Conservation (phyloP, 805 yeast species). For the Pichia manshurica region DNA sequence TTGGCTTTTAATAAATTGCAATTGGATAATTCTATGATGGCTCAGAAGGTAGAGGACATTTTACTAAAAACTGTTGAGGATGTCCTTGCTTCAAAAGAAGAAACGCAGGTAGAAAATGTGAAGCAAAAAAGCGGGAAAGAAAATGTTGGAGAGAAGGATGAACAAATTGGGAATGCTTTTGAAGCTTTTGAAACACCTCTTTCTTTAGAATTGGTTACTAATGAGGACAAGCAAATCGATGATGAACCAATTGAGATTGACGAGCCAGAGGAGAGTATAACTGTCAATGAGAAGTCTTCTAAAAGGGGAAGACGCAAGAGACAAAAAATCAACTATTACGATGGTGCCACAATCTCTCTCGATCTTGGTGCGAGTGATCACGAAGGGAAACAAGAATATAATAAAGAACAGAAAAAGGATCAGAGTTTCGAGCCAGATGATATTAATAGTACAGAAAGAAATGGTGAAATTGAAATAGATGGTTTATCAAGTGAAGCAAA, state of each 20-base stretch:
- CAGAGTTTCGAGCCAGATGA: not conserved
- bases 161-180: slow-evolving; percentile 5
- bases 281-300: not conserved
- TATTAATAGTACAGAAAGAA: too few relatives aligned
- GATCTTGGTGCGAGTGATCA: not conserved
- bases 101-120: not conserved
- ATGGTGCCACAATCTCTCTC: slow-evolving; percentile 1
- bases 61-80: slow-evolving; percentile 44
- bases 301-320: slow-evolving; percentile 8
- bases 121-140: not conserved
- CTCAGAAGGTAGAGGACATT: slow-evolving; percentile 45
- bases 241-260: not conserved
- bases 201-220: slow-evolving; percentile 2
- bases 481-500: too few relatives aligned
- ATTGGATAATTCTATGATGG: slow-evolving; percentile 61
- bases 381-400: not conserved
- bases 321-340: slow-evolving; percentile 11
- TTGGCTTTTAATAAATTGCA: slow-evolving; percentile 89
- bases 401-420: not conserved
- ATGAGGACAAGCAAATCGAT: slow-evolving; percentile 7
- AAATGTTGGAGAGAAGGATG: not conserved
- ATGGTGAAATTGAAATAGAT: too few relatives aligned
- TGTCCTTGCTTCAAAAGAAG: slow-evolving; percentile 9
- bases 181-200: slow-evolving; percentile 12
- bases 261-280: not conserved